Percentiles rank a stretch among this genome's conserved stretches.
Conservation (phyloP, 2,329 filamentous ascomycete genomes). For the Ophiostoma ulmi region DNA sequence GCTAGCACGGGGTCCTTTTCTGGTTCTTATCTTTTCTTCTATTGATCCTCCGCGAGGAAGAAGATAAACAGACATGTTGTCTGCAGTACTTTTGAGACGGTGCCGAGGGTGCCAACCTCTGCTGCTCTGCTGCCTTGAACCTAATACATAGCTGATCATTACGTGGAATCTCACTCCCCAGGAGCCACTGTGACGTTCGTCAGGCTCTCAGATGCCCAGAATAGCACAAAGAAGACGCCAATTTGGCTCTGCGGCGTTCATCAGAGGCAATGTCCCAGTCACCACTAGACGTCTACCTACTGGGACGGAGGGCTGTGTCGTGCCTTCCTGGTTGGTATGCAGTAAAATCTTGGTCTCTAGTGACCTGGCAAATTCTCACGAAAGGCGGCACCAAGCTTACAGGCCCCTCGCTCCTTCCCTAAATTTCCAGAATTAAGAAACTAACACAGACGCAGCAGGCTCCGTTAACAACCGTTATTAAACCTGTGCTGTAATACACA, state of each 20-base stretch:
- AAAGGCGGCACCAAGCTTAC: neutral
- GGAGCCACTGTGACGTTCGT: neutral
- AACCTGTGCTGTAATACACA: neutral
- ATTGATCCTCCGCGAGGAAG: neutral
- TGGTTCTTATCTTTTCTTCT: neutral
- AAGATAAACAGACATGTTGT: neutral
- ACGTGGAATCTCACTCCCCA: neutral
- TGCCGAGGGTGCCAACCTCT: neutral
- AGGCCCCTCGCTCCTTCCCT: neutral
- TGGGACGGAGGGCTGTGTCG: constrained; percentile 2
- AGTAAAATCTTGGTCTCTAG: neutral
- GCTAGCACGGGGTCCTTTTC: neutral
- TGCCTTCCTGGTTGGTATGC: neutral
- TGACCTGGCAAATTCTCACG: too few species aligned
- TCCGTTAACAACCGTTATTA: neutral
- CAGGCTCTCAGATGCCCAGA: neutral
- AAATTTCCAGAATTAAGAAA: neutral
- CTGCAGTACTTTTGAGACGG: neutral
- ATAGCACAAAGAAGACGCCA: neutral
- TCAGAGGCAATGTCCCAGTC: neutral
- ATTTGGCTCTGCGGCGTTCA: neutral
- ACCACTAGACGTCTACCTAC: neutral
- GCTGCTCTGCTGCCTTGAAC: constrained; percentile 2
- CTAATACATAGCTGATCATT: neutral
- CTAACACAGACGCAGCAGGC: neutral